These are phyloP conservation scores for Botrytis fabae DNA, from an alignment of 2,329 filamentous ascomycete species.

Conservation along the genomic window DNA sequence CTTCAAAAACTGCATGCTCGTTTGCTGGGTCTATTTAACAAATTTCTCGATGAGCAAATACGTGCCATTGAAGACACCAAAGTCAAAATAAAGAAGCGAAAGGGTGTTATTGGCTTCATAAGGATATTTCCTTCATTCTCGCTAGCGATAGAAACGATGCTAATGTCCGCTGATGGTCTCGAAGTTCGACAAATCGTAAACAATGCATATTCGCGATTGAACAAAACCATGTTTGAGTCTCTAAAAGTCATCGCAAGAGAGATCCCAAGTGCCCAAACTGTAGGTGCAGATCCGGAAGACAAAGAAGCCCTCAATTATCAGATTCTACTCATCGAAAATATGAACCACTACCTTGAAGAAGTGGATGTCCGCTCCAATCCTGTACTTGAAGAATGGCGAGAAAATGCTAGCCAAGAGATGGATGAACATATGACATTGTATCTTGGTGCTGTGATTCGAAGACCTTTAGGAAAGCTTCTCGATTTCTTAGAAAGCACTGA, in stretches of 20 bases:
- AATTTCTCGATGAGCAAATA: conserved; percentile 92
- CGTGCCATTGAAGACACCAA: conserved; percentile 97
- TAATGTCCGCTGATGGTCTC: conserved; percentile 59
- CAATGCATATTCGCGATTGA: conserved; percentile 81
- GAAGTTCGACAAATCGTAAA: conserved; percentile 79
- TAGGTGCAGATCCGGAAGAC: conserved; percentile 69
- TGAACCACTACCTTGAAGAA: conserved; percentile 96
- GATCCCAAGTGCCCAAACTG: conserved; percentile 54
- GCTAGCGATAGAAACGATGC: conserved; percentile 80
- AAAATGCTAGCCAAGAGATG: conserved; percentile 75
- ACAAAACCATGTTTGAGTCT: conserved; percentile 95
- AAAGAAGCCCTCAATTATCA: conserved; percentile 98
- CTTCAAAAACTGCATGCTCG: conserved; percentile 77
- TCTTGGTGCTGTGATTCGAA: conserved; percentile 80
- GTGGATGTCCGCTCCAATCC: conserved; percentile 73
- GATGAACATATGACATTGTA: conserved; percentile 86
- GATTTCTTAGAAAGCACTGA: conserved; percentile 92
- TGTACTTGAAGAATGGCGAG: conserved; percentile 80
- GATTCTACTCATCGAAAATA: conserved; percentile 96
- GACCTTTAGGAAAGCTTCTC: conserved; percentile 85
- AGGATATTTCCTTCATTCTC: conserved; percentile 88
- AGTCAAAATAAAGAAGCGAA: conserved; percentile 98
- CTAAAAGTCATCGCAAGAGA: conserved; percentile 88
- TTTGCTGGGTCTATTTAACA: conserved; percentile 74
- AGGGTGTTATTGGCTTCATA: conserved; percentile 94